Evolutionary conservation across 257 asterid species (phyloP).

Genomic region (Asclepias syriaca): DNA sequence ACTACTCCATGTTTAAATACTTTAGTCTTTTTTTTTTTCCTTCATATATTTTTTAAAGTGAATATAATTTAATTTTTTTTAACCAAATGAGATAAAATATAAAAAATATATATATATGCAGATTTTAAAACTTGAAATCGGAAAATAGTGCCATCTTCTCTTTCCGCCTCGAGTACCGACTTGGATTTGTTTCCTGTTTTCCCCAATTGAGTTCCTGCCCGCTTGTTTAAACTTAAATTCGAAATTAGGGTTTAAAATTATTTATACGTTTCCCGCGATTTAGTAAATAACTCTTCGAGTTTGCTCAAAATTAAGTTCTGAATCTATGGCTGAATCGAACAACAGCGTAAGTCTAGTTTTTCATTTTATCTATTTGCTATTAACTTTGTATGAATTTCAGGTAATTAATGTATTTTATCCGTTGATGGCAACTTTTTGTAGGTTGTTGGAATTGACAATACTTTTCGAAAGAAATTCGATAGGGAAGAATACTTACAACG

Average conservation of each 20-base stretch:
- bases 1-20: too few species aligned
- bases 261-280: background rate
- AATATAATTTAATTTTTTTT: too few species aligned
- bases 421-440: constrained; percentile 23
- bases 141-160: too few species aligned
- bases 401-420: background rate
- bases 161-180: background rate
- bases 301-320: background rate
- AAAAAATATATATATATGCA: too few species aligned
- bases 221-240: background rate
- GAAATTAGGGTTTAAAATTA: constrained; percentile 14
- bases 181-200: background rate
- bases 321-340: constrained; percentile 62
- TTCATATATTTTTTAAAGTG: too few species aligned
- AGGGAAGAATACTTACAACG: constrained; percentile 89
- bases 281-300: background rate
- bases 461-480: constrained; percentile 83
- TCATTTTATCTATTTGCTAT: background rate
- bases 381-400: background rate
- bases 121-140: too few species aligned
- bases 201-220: background rate
- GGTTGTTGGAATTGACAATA: constrained; percentile 89
- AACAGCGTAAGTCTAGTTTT: constrained; percentile 40
- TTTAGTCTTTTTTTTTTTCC: too few species aligned
- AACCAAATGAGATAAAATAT: too few species aligned